Conservation (phyloP, 768 basidiomycete species). For the Termitomyces sp. region DNA sequence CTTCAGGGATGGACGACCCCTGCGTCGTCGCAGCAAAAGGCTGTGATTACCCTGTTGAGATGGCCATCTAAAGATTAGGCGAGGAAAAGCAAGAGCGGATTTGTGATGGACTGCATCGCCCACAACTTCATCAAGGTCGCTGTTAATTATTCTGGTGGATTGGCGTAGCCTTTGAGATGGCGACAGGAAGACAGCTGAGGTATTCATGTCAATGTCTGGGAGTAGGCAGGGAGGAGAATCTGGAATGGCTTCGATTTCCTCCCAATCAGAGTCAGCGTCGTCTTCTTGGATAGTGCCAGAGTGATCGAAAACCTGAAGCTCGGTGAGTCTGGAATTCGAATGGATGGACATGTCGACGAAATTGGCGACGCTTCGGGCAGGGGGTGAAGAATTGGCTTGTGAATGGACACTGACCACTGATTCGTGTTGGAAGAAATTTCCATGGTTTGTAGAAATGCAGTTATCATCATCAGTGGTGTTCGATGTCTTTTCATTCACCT, state of each 20-base stretch:
- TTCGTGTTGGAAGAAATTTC: conserved; percentile 9
- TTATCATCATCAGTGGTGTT: not conserved
- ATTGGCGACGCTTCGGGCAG: not conserved
- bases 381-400: not conserved
- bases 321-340: not conserved
- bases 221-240: conserved; percentile 12
- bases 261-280: conserved; percentile 16
- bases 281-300: conserved; percentile 4
- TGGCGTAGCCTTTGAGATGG: conserved; percentile 1
- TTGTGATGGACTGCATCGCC: conserved; percentile 1
- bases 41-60: not conserved
- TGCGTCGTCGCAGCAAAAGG: not conserved
- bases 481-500: not conserved
- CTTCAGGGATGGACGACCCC: not conserved
- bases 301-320: not conserved
- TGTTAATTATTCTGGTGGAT: not conserved
- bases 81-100: too few relatives aligned
- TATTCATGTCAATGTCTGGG: conserved; percentile 11
- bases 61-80: conserved; percentile 8
- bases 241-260: conserved; percentile 13
- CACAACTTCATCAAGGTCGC: conserved; percentile 1
- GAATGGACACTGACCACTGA: not conserved
- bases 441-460: conserved; percentile 7
- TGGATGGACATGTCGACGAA: not conserved
- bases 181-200: not conserved